Evolutionary conservation across 2,329 filamentous ascomycete genomes (phyloP), one percentile per base, ranked within the genome.

Genomic region (Arachnomyces sp.): DNA sequence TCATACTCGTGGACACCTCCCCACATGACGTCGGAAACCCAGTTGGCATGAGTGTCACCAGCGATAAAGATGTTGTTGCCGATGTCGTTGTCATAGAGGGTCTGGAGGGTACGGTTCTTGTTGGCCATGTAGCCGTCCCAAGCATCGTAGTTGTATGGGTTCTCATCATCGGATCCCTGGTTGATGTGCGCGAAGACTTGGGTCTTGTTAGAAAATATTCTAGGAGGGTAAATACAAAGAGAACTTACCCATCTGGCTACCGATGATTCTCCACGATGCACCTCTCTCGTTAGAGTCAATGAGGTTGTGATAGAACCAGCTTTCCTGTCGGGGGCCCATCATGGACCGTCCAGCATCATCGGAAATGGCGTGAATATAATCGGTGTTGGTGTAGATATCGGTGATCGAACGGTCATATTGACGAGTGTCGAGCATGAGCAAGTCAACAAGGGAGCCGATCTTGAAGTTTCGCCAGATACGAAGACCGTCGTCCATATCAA

Each of bases 301-400:
- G 6, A 85, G 64, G 31, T 70, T 63, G 34, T 71, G 69, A 56
- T 83, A 84, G 61, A 86, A 81, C 84, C 84, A 88, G 50, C 77
- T 75, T 59, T 88, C 84, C 55, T 88, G 84, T 8, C 74, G 73
- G 1, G 72, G 68, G 2, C 84, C 84, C 82, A 88, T 86, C 48
- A 88, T 63, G 0, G 74, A 75, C 3, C 84, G 75, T 4, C 77
- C 73, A 2, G 80, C 76, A 41, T 87, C 81, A 48, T 86, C 74
- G 13, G 71, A 76, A 43, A 86, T 81, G 2, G 66, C 51, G 44
- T 76, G 68, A 32, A 82, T 65, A 53, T 84, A 84, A 32, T 76
- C 66, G 1, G 71, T 72, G 53, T 84, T 83, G 70, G 73, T 76
- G 47, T 69, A 74, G 44, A 71, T 45, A 49, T 71, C 67, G 1